Base-by-base conservation (phyloP, 2,329 filamentous ascomycete genomes). In the Whalleya microplaca region DNA sequence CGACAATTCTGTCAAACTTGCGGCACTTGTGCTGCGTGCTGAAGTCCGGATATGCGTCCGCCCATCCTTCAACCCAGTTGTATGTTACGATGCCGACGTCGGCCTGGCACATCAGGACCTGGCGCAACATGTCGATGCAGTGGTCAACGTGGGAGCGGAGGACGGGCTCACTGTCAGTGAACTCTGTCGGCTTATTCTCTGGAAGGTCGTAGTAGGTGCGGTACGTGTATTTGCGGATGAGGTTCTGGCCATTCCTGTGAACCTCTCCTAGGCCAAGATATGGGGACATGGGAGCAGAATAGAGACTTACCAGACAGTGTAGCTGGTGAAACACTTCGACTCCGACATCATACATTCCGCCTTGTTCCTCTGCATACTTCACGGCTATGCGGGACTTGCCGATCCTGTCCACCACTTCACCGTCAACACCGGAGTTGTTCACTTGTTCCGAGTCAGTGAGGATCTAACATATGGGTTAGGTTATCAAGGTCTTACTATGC, bases 311-410 rank as follows among this genome's bases (percentile, higher is more conserved):
- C 20, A 55, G n/a, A 19, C 53, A 55, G 18, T 55, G 53, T 43
- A 55, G 42, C 8, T 55, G 53, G 14, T 55, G 53, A 40, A 55
- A 55, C 9, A 55, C 53, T 23, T 55, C 53, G n/a, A n/a, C n/a
- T n/a, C n/a, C n/a, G n/a, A n/a, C n/a, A n/a, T n/a, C n/a, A n/a
- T n/a, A n/a, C n/a, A n/a, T n/a, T n/a, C n/a, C n/a, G n/a, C n/a
- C n/a, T n/a, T n/a, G n/a, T n/a, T n/a, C n/a, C n/a, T n/a, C n/a
- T n/a, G n/a, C n/a, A n/a, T n/a, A n/a, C n/a, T n/a, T n/a, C n/a
- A n/a, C n/a, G n/a, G n/a, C n/a, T n/a, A n/a, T n/a, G n/a, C n/a
- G n/a, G n/a, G n/a, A n/a, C n/a, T n/a, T n/a, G n/a, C n/a, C n/a
- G n/a, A n/a, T n/a, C n/a, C n/a, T n/a, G n/a, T n/a, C n/a, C n/a